These are phyloP conservation scores for Penicillium diatomitis DNA, from an alignment of 495 filamentous ascomycete genomes.

Conservation along the genomic window DNA sequence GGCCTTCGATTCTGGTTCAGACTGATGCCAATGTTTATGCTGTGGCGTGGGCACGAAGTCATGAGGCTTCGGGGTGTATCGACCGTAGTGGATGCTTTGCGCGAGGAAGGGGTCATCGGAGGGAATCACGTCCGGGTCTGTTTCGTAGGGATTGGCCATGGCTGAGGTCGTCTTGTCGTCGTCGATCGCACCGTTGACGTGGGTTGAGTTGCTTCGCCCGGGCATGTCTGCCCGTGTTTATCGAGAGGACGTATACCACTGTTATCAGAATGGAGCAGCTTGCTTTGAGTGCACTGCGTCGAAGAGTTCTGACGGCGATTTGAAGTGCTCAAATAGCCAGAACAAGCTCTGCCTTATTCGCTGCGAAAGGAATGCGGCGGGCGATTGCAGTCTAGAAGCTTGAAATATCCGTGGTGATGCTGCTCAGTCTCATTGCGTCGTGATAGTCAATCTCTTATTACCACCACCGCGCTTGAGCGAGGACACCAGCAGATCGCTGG, in stretches of 20 bases:
- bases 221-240: constrained; percentile 10
- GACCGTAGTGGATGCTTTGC: constrained; percentile 33
- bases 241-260: too few species aligned
- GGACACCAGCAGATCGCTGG: not conserved
- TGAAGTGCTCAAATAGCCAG: not conserved
- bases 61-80: constrained; percentile 27
- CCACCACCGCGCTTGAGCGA: not conserved
- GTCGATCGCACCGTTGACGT: constrained; percentile 19
- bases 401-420: not conserved
- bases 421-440: not conserved
- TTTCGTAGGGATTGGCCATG: constrained; percentile 27
- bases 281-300: too few species aligned
- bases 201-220: constrained; percentile 11
- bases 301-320: too few species aligned
- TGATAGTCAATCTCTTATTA: too few species aligned
- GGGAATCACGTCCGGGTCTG: constrained; percentile 22
- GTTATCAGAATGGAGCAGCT: too few species aligned
- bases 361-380: constrained; percentile 9
- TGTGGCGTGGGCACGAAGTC: constrained; percentile 27
- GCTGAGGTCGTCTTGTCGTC: constrained; percentile 4
- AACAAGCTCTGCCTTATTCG: constrained; percentile 2
- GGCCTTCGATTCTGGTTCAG: constrained; percentile 19
- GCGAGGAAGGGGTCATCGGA: constrained; percentile 29
- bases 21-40: constrained; percentile 26
- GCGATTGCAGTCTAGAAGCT: not conserved